These are phyloP conservation scores for Lipomyces lipofer DNA, from an alignment of 805 yeast genomes.

Conservation along the genomic window DNA sequence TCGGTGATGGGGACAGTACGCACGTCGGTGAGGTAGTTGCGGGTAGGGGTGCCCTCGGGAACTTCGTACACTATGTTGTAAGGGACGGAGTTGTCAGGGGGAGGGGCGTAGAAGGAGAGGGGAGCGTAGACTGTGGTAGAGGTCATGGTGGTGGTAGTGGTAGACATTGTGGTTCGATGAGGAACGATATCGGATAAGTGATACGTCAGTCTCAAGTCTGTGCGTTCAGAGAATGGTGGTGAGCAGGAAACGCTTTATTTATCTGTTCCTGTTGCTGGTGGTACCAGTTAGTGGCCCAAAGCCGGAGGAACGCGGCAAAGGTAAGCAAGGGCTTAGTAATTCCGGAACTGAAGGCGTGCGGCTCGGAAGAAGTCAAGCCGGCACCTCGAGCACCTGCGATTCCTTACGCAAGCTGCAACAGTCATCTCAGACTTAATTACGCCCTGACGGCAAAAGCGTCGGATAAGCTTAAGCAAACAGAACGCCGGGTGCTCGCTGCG, in stretches of 20 bases:
- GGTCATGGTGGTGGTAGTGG: background rate
- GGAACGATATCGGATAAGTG: background rate
- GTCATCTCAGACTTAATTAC: too few species aligned
- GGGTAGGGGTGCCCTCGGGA: slow-evolving; percentile 30
- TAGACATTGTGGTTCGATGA: background rate
- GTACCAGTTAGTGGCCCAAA: background rate
- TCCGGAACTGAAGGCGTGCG: background rate
- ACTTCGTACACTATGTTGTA: slow-evolving; percentile 36
- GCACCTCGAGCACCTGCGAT: too few species aligned
- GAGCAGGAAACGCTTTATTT: background rate
- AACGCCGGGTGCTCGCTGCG: too few species aligned
- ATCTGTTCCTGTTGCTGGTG: background rate
- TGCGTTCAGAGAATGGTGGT: background rate
- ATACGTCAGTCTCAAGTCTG: background rate
- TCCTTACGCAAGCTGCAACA: too few species aligned
- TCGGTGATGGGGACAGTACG: slow-evolving; percentile 11
- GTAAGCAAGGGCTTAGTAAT: background rate
- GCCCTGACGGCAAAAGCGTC: too few species aligned
- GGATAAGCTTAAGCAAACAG: too few species aligned
- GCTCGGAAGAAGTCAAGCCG: too few species aligned
- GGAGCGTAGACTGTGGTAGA: background rate
- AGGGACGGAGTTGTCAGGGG: slow-evolving; percentile 20
- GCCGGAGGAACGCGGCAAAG: background rate
- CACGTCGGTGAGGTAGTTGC: slow-evolving; percentile 12
- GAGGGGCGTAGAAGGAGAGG: slow-evolving; percentile 25